Conservation (phyloP, 441 rosid genomes). For the Flueggea neowawraea region DNA sequence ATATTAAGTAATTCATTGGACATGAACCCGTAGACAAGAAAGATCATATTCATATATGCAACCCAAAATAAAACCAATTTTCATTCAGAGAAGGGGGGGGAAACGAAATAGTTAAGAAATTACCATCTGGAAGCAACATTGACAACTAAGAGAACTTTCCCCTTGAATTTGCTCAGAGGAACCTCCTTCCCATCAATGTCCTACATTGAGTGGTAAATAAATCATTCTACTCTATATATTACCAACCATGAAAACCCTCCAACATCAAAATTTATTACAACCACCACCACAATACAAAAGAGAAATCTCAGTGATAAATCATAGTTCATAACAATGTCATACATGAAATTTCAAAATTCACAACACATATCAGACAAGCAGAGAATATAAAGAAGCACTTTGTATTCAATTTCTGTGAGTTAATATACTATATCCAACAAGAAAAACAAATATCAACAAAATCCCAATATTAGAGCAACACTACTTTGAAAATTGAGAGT, state of each 20-base stretch:
- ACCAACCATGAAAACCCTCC: neutral
- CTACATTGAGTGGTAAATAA: constrained; percentile 26
- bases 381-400: no score
- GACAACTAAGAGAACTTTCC: constrained; percentile 74
- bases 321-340: no score
- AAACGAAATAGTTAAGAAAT: neutral
- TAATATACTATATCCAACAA: neutral
- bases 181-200: constrained; percentile 84
- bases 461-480: neutral
- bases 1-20: no score
- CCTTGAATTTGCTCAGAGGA: constrained; percentile 76
- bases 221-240: neutral
- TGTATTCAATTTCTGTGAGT: neutral
- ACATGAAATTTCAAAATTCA: no score
- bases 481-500: neutral
- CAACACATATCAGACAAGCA: no score
- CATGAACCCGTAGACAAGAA: no score
- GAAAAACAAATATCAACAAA: neutral
- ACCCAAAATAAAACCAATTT: no score
- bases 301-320: no score
- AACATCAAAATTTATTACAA: neutral
- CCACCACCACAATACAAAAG: neutral
- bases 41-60: no score
- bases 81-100: no score
- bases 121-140: constrained; percentile 97